These are phyloP conservation scores for Adansonia digitata DNA, from an alignment of 345 rosid species.

Conservation along the genomic window DNA sequence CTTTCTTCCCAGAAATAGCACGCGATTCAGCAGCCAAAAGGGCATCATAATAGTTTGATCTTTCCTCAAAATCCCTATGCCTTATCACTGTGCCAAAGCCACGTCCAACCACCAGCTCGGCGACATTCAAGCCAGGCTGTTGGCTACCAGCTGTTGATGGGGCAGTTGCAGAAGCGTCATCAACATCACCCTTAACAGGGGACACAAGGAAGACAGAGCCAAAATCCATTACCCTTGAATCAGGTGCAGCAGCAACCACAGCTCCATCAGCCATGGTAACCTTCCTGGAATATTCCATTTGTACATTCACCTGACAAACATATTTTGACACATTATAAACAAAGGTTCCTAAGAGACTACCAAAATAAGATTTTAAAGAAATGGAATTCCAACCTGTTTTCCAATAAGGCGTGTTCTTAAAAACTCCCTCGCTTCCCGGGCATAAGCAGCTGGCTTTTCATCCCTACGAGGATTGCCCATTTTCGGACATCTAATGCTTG, in stretches of 20 bases:
- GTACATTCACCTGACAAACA: slow-evolving; percentile 63
- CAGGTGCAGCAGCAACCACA: slow-evolving; percentile 41
- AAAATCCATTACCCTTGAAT: slow-evolving; percentile 88
- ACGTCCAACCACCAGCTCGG: slow-evolving; percentile 72
- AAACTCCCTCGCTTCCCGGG: slow-evolving; percentile 88
- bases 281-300: slow-evolving; percentile 95
- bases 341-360: not conserved
- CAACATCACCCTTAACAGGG: slow-evolving; percentile 51
- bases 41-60: slow-evolving; percentile 87
- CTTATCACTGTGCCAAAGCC: slow-evolving; percentile 72
- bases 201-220: slow-evolving; percentile 81
- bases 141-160: slow-evolving; percentile 15
- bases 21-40: slow-evolving; percentile 94
- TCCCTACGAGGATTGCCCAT: slow-evolving; percentile 84
- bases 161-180: slow-evolving; percentile 40
- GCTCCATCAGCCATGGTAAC: slow-evolving; percentile 59
- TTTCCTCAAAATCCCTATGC: slow-evolving; percentile 90
- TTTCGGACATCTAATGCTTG: slow-evolving; percentile 92
- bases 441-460: slow-evolving; percentile 87
- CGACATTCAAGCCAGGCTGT: slow-evolving; percentile 72
- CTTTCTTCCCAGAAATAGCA: slow-evolving; percentile 69
- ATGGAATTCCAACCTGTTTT: not conserved
- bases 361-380: slow-evolving; percentile 23
- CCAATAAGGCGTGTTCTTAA: slow-evolving; percentile 48
- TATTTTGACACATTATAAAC: not conserved